Percentiles rank a stretch among this genome's conserved stretches.
These are phyloP conservation scores for Pleurotus tuoliensis DNA, from an alignment of 768 basidiomycete species.

Conservation along the genomic window DNA sequence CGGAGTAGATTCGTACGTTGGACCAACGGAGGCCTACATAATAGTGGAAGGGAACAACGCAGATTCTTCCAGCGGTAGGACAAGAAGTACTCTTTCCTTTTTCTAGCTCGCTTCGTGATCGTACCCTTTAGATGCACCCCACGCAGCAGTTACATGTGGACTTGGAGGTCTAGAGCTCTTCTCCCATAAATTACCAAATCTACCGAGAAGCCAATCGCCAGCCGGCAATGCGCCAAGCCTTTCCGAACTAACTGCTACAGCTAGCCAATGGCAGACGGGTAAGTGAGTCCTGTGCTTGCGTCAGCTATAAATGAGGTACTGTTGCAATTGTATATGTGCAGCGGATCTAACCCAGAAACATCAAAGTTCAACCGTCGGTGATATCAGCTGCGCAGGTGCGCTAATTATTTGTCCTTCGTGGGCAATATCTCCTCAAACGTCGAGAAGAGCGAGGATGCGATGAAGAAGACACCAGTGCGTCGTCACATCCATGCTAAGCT, in stretches of 20 bases:
- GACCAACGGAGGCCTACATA: no score
- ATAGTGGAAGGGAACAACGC: no score
- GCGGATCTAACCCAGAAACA: conserved; percentile 3
- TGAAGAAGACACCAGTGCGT: background rate
- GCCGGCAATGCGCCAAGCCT: background rate
- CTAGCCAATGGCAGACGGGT: no score
- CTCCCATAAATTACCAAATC: background rate
- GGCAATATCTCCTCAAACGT: background rate
- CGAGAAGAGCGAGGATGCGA: background rate
- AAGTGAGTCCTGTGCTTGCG: no score
- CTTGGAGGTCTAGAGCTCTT: background rate
- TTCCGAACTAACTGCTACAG: background rate
- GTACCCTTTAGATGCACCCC: background rate
- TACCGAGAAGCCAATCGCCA: background rate
- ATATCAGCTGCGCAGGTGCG: no score
- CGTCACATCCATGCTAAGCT: background rate
- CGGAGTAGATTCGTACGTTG: no score
- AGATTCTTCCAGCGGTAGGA: no score
- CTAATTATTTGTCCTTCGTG: no score
- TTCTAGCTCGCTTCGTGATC: background rate
- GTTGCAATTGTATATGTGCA: no score
- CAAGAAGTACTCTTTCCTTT: no score
- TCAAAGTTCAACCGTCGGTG: background rate
- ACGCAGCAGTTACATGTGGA: background rate
- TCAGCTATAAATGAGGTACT: no score